Conservation (phyloP, 148 eudicot genomes). For the Mesembryanthemum crystallinum region DNA sequence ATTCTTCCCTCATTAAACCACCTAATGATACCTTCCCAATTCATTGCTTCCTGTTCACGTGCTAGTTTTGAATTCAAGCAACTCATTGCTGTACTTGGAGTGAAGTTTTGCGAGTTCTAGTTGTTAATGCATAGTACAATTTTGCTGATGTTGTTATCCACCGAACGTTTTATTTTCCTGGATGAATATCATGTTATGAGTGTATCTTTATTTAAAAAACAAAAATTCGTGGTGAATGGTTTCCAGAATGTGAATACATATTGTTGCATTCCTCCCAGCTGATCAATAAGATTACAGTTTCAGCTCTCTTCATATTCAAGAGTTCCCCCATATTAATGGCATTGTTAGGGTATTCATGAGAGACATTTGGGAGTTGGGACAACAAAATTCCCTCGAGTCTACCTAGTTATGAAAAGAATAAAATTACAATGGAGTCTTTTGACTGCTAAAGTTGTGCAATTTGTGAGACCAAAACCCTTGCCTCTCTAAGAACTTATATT, state of each 20-base stretch:
- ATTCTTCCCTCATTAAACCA: neutral
- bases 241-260: neutral
- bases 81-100: neutral
- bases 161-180: no score
- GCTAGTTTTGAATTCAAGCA: neutral
- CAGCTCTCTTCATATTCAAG: neutral
- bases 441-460: neutral
- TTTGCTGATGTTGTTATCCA: neutral
- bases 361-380: neutral
- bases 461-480: neutral
- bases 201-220: neutral
- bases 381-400: neutral
- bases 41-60: neutral
- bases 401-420: constrained; percentile 7
- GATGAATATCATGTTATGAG: neutral
- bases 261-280: neutral
- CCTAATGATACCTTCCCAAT: neutral
- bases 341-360: neutral
- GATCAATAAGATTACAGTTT: neutral
- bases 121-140: neutral
- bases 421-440: neutral
- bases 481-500: neutral
- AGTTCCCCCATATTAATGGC: neutral
- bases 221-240: neutral
- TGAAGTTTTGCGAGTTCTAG: neutral